Percentiles rank a stretch among this genome's conserved stretches.
Evolutionary conservation across 2,329 filamentous ascomycete species (phyloP).

Genomic region (Apiospora aurea): DNA sequence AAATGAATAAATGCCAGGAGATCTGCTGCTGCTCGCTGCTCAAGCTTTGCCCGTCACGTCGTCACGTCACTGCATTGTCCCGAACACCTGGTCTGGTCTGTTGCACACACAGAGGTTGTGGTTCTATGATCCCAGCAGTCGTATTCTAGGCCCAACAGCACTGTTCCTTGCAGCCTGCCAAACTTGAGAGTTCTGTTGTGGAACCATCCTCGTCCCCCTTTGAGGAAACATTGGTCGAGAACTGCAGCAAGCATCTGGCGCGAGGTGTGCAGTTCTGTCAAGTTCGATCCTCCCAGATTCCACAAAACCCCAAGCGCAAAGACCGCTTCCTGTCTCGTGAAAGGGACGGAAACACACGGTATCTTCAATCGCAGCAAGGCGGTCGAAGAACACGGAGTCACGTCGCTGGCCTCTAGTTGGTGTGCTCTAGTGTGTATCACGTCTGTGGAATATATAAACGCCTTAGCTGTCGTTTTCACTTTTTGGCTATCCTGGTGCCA

Average conservation of each 20-base stretch:
- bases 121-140: neutral
- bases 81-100: constrained; percentile 4
- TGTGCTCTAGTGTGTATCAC: neutral
- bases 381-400: neutral
- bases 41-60: neutral
- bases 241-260: neutral
- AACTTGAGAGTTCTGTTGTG: constrained; percentile 4
- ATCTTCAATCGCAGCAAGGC: neutral
- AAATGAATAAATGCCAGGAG: constrained; percentile 6
- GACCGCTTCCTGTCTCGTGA: neutral
- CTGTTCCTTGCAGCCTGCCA: constrained; percentile 5
- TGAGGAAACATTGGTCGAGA: neutral
- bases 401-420: neutral
- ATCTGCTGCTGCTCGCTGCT: neutral
- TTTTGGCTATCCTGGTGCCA: neutral
- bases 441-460: constrained; percentile 10
- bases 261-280: neutral
- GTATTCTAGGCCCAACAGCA: neutral
- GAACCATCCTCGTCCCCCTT: neutral
- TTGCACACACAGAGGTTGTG: neutral
- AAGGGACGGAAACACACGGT: neutral
- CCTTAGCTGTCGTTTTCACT: neutral
- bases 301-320: neutral
- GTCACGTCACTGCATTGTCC: constrained; percentile 12
- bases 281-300: neutral